Evolutionary conservation across 805 yeast species (phyloP).

Genomic region (Candida xyloterini): DNA sequence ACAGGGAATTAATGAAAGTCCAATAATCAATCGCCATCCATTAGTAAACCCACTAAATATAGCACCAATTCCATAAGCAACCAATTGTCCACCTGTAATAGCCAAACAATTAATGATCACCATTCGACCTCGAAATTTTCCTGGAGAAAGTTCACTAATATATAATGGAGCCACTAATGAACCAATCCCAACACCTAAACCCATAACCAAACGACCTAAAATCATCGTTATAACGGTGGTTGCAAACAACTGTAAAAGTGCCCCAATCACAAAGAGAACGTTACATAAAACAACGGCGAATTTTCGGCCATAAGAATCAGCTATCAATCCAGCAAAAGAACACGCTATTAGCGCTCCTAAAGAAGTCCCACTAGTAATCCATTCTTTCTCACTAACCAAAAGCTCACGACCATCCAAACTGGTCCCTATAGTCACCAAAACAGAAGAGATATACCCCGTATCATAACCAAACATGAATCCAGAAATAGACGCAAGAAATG

Average conservation of each 20-base stretch:
- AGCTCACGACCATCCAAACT: slow-evolving; percentile 41
- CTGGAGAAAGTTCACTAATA: slow-evolving; percentile 53
- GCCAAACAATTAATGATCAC: slow-evolving; percentile 52
- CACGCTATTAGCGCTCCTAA: slow-evolving; percentile 54
- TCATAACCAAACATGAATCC: slow-evolving; percentile 64
- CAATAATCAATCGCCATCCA: slow-evolving; percentile 54
- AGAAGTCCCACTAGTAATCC: slow-evolving; percentile 54
- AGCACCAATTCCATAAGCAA: slow-evolving; percentile 54
- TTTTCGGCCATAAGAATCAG: slow-evolving; percentile 49
- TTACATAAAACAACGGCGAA: slow-evolving; percentile 45
- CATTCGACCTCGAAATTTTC: slow-evolving; percentile 49
- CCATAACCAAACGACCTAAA: slow-evolving; percentile 49
- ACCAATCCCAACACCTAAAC: slow-evolving; percentile 55
- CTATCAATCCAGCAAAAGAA: slow-evolving; percentile 45
- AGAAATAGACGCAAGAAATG: slow-evolving; percentile 50
- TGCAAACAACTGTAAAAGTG: slow-evolving; percentile 45
- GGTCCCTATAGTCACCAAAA: slow-evolving; percentile 48
- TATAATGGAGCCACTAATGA: slow-evolving; percentile 53
- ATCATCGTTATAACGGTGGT: slow-evolving; percentile 48
- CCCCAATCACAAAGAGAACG: slow-evolving; percentile 46
- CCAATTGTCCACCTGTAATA: slow-evolving; percentile 55
- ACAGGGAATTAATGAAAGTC: slow-evolving; percentile 51
- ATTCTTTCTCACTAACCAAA: slow-evolving; percentile 46
- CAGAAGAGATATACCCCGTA: slow-evolving; percentile 58
- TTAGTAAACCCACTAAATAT: slow-evolving; percentile 38